Evolutionary conservation across 2,329 filamentous ascomycete genomes (phyloP), one percentile per base, ranked within the genome.

Genomic region (Monosporascus cannonballus): DNA sequence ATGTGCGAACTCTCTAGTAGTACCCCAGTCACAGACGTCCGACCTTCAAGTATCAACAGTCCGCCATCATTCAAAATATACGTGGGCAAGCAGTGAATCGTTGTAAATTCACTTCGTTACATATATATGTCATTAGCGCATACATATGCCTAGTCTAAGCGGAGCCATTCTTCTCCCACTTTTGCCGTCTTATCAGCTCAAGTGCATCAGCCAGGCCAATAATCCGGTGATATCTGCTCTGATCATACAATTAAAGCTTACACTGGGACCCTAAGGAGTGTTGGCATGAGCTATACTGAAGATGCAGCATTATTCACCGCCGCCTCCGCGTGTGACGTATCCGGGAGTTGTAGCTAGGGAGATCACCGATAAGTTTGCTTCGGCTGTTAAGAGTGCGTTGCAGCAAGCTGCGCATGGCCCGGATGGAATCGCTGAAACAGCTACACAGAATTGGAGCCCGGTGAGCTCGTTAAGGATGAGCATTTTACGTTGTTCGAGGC

Each of bases 401-500:
- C 17, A 14, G 4, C 7, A 27, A 27, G 24, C 34, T 46, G 24
- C 17, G 14, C n/a, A 50, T 24, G 51, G 56, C 18, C 7, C n/a
- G 18, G 11, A 20, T 24, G 25, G 17, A 24, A 25, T n/a, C 5
- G 24, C 65, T 73, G 50, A 71, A 56, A 22, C 24, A 20, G 18
- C 47, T 42, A 20, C 46, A 44, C 56, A 96, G 91, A 83, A 56
- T 75, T 97, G 53, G 73, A 80, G 47, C 84, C 88, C 7, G 94
- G 94, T 34, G 85, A 95, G 61, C 80, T 99, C 3, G 80, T 97
- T 58, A 96, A 96, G 73, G 92, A 97, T 90, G 89, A 88, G 45
- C 84, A 84, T 67, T 97, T 99, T 65, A 96, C 91, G 1, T 79
- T 99, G 4, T 96, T 96, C 61, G 94, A 97, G 73, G 87, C 92